phyloP scores from a whole-genome alignment of 2,329 filamentous ascomycete genomes.

The Colletotrichum agaves region DNA sequence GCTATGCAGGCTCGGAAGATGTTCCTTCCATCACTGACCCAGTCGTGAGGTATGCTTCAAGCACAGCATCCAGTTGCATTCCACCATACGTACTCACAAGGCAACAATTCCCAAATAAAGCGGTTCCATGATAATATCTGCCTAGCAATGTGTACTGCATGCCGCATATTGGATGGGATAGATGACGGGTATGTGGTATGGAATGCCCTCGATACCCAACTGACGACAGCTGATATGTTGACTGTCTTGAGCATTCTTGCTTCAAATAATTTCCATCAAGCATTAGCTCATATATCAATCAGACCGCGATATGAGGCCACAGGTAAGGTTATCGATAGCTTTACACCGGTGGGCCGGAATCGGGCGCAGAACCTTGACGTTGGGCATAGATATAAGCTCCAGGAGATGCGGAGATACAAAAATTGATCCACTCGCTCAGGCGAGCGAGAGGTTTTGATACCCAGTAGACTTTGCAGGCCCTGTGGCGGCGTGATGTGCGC shows the following conservation, averaged over 20 bases:
- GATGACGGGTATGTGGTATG: not conserved
- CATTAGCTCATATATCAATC: not conserved
- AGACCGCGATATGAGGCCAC: not conserved
- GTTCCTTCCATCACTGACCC: no score
- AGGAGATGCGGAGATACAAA: slow-evolving; percentile 31
- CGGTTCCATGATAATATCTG: no score
- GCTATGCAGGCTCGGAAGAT: no score
- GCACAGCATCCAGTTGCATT: no score
- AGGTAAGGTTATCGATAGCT: not conserved
- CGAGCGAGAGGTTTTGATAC: not conserved
- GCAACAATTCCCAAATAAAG: no score
- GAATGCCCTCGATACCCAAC: not conserved
- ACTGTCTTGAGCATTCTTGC: not conserved
- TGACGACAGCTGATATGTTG: not conserved
- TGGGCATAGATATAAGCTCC: slow-evolving; percentile 17
- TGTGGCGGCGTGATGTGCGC: not conserved
- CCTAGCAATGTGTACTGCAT: no score
- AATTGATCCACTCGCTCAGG: slow-evolving; percentile 21
- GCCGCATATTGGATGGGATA: no score
- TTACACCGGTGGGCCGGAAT: not conserved
- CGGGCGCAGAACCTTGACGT: not conserved
- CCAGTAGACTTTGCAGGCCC: not conserved
- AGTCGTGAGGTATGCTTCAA: no score
- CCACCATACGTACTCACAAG: no score
- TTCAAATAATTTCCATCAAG: not conserved